Percentiles rank a stretch among this genome's conserved stretches.
Conservation (phyloP, 257 asterid genomes). For the Lavandula angustifolia region DNA sequence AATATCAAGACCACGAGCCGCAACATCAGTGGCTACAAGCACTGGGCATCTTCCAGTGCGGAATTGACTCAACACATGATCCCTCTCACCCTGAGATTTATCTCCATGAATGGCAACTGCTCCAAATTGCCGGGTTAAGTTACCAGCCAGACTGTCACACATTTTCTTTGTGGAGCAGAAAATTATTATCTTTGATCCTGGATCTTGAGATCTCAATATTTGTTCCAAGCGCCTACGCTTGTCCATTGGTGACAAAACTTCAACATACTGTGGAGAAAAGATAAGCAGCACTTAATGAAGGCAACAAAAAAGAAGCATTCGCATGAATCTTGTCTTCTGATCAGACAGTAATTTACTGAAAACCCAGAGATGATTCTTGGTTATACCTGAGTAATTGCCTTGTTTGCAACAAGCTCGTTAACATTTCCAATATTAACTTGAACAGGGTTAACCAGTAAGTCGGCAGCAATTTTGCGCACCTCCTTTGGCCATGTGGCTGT, state of each 20-base stretch:
- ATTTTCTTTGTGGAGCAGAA: slow-evolving; percentile 96
- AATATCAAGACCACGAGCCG: slow-evolving; percentile 97
- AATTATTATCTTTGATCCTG: slow-evolving; percentile 88
- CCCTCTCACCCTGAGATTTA: slow-evolving; percentile 96
- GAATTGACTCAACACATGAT: slow-evolving; percentile 82
- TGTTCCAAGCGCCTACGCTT: slow-evolving; percentile 88
- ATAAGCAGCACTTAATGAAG: slow-evolving; percentile 9
- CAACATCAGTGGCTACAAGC: slow-evolving; percentile 99
- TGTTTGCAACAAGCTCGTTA: slow-evolving; percentile 93
- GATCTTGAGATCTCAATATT: slow-evolving; percentile 90
- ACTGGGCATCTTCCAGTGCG: slow-evolving; percentile 82
- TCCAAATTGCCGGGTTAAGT: slow-evolving; percentile 70
- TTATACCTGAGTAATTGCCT: slow-evolving; percentile 90
- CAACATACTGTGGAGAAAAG: slow-evolving; percentile 58
- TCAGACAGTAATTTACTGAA: background rate
- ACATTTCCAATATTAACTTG: slow-evolving; percentile 96
- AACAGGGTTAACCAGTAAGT: slow-evolving; percentile 77
- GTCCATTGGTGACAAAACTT: slow-evolving; percentile 68
- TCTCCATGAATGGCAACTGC: slow-evolving; percentile 98
- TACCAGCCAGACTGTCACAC: slow-evolving; percentile 86
- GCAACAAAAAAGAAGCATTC: background rate
- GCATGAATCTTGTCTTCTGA: background rate
- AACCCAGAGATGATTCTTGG: background rate
- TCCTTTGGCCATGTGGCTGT: slow-evolving; percentile 99
- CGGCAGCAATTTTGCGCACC: slow-evolving; percentile 94